Conservation (phyloP, 129 eudicot species). For the Heracleum sosnowskyi region DNA sequence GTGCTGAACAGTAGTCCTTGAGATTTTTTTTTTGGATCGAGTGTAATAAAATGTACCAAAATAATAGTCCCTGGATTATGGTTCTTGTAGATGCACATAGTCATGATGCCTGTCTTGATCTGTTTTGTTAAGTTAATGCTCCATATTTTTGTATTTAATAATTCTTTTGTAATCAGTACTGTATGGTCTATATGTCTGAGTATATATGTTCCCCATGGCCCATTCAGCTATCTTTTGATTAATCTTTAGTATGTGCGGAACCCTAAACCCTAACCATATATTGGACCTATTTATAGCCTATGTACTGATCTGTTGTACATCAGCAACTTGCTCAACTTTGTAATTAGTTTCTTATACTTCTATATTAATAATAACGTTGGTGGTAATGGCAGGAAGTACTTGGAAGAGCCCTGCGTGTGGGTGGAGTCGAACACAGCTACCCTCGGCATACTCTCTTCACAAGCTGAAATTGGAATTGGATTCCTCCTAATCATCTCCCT, state of each 20-base stretch:
- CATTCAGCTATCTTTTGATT: neutral
- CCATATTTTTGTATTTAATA: neutral
- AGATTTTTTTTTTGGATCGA: neutral
- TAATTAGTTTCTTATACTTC: neutral
- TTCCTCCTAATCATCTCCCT: slow-evolving; percentile 75
- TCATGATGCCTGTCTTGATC: neutral
- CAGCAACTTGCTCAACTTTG: neutral
- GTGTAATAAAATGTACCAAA: neutral
- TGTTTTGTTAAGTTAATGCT: neutral
- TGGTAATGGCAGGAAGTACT: slow-evolving; percentile 62
- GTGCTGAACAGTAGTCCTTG: neutral
- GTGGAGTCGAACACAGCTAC: slow-evolving; percentile 89
- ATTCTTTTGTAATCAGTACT: neutral
- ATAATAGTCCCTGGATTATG: neutral
- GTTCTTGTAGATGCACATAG: neutral
- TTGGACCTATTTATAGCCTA: neutral
- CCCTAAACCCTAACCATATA: neutral
- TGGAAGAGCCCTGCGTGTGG: slow-evolving; percentile 93
- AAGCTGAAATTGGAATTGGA: slow-evolving; percentile 90
- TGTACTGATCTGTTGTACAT: neutral
- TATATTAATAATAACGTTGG: neutral
- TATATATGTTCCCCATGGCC: neutral
- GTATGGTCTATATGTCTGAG: neutral
- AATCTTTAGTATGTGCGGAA: neutral
- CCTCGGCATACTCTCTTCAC: slow-evolving; percentile 84